These are phyloP conservation scores for Astragalus glycyphyllos DNA, from an alignment of 306 rosid genomes.

Conservation along the genomic window DNA sequence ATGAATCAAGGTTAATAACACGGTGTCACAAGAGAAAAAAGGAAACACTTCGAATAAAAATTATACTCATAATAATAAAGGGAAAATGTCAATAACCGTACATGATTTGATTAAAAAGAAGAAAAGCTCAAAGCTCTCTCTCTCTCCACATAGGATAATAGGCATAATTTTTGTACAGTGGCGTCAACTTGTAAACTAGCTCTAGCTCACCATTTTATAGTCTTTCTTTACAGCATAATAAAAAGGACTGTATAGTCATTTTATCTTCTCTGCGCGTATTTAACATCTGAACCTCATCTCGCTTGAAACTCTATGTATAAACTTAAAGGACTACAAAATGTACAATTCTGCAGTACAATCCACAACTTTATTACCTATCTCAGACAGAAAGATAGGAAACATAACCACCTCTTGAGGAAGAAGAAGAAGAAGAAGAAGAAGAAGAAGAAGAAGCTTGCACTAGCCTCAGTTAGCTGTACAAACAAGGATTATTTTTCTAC, in stretches of 20 bases:
- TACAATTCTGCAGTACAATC: conserved; percentile 83
- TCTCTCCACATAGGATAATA: conserved; percentile 47
- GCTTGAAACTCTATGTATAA: conserved; percentile 63
- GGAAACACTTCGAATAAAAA: background rate
- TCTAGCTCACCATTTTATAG: conserved; percentile 71
- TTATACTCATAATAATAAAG: background rate
- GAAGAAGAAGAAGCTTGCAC: conserved; percentile 65
- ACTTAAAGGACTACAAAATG: conserved; percentile 80
- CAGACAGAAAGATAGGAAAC: conserved; percentile 44
- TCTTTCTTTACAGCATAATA: conserved; percentile 69
- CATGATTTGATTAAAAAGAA: conserved; percentile 51
- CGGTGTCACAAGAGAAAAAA: background rate
- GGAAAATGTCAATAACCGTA: conserved; percentile 59
- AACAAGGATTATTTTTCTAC: conserved; percentile 48
- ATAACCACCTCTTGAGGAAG: conserved; percentile 47
- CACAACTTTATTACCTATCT: conserved; percentile 59
- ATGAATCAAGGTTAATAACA: background rate
- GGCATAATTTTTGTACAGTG: conserved; percentile 67
- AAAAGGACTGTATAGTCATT: conserved; percentile 64
- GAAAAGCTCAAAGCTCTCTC: conserved; percentile 45
- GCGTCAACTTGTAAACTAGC: conserved; percentile 58
- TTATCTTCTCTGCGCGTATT: conserved; percentile 64
- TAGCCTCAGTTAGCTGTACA: conserved; percentile 99
- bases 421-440: conserved; percentile 52
- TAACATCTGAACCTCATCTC: conserved; percentile 31